These are phyloP conservation scores for Rhizopus microsporus DNA, from an alignment of 371 early-diverging fungal species.

Conservation along the genomic window DNA sequence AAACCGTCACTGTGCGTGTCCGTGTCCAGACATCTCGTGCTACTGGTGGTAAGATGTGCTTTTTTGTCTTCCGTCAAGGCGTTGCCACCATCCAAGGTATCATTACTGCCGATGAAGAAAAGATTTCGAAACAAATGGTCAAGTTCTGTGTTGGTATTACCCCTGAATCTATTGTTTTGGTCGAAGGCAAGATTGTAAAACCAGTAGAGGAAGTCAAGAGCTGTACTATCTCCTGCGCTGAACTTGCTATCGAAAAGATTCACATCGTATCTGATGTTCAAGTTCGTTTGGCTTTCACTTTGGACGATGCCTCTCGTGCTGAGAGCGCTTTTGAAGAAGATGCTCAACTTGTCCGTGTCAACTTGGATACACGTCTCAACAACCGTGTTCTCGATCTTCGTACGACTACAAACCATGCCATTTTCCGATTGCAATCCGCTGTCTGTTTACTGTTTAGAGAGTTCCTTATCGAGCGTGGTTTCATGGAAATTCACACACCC, in stretches of 20 bases:
- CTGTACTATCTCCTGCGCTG: slow-evolving; percentile 90
- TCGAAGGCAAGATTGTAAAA: slow-evolving; percentile 80
- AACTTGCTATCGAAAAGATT: slow-evolving; percentile 79
- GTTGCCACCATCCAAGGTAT: slow-evolving; percentile 90
- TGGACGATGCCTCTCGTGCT: slow-evolving; percentile 95
- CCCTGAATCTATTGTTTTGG: slow-evolving; percentile 87
- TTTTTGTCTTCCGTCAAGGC: slow-evolving; percentile 90
- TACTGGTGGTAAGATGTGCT: slow-evolving; percentile 89
- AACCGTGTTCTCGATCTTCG: slow-evolving; percentile 97
- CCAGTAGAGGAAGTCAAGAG: slow-evolving; percentile 86
- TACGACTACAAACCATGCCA: slow-evolving; percentile 96
- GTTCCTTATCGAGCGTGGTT: slow-evolving; percentile 81
- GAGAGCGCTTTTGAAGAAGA: slow-evolving; percentile 82
- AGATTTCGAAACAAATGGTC: slow-evolving; percentile 93
- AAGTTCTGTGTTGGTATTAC: slow-evolving; percentile 87
- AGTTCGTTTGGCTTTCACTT: slow-evolving; percentile 89
- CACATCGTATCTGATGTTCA: slow-evolving; percentile 79
- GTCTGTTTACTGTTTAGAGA: slow-evolving; percentile 96
- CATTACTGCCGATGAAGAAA: slow-evolving; percentile 61
- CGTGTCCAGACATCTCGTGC: slow-evolving; percentile 90
- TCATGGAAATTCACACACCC: slow-evolving; percentile 99
- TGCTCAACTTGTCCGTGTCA: slow-evolving; percentile 74
- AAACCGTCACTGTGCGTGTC: slow-evolving; percentile 82
- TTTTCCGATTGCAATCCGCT: slow-evolving; percentile 96
- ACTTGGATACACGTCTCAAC: slow-evolving; percentile 95